These are phyloP conservation scores for Delitschia confertaspora DNA, from an alignment of 495 filamentous ascomycete genomes.

Conservation along the genomic window DNA sequence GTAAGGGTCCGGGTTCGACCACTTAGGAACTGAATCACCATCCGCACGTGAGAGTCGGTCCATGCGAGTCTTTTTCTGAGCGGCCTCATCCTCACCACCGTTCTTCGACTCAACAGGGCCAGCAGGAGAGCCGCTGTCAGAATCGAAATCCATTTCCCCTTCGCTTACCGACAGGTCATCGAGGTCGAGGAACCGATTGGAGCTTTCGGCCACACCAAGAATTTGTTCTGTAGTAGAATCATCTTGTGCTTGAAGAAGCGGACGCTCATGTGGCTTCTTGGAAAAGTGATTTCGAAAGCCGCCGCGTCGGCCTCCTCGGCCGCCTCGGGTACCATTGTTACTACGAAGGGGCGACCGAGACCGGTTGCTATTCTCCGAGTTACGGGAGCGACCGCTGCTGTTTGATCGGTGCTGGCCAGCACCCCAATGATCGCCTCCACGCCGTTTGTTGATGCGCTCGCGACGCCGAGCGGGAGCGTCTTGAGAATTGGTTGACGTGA, in stretches of 20 bases:
- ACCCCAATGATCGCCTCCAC: too few species aligned
- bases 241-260: constrained; percentile 16
- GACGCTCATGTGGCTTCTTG: constrained; percentile 23
- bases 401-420: too few species aligned
- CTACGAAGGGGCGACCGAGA: too few species aligned
- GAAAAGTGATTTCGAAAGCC: constrained; percentile 1
- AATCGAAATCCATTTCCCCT: constrained; percentile 13
- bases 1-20: constrained; percentile 93
- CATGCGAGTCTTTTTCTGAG: constrained; percentile 10
- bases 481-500: too few species aligned
- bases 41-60: constrained; percentile 18
- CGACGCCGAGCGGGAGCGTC: too few species aligned
- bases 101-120: neutral
- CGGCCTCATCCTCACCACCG: neutral
- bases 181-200: constrained; percentile 18
- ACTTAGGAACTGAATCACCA: constrained; percentile 52
- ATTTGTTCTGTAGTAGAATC: constrained; percentile 23
- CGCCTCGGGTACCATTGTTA: neutral
- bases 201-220: constrained; percentile 19
- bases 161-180: constrained; percentile 26
- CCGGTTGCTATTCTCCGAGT: too few species aligned
- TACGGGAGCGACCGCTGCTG: too few species aligned
- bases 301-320: constrained; percentile 3
- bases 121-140: constrained; percentile 1
- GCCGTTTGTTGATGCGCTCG: too few species aligned